Conservation (phyloP, 202 grass and related monocot genomes). For the Dendrocalamus latiflorus region DNA sequence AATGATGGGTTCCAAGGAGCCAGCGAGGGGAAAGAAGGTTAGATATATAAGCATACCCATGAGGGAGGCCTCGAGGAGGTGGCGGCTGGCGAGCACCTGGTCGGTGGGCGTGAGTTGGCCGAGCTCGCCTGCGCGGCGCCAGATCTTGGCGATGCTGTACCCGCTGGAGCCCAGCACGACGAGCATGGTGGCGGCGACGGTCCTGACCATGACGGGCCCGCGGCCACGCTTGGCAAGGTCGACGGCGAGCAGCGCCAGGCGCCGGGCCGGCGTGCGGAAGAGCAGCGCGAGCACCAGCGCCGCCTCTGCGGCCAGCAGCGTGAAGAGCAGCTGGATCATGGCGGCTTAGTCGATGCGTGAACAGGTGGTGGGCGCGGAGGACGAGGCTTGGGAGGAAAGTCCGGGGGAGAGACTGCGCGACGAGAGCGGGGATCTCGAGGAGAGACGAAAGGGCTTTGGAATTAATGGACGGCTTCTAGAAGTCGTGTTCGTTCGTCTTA, state of each 20-base stretch:
- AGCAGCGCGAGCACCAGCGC: slow-evolving; percentile 58
- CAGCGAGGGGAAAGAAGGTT: no score
- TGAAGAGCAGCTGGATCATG: no score
- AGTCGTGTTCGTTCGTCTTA: no score
- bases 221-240: slow-evolving; percentile 57
- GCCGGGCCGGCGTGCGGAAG: slow-evolving; percentile 46
- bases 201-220: slow-evolving; percentile 57
- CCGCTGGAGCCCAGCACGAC: slow-evolving; percentile 42
- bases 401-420: no score
- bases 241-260: slow-evolving; percentile 39
- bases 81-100: slow-evolving; percentile 63
- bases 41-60: no score
- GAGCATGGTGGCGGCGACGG: slow-evolving; percentile 52
- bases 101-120: slow-evolving; percentile 67
- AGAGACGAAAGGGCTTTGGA: no score
- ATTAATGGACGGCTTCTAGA: no score
- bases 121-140: slow-evolving; percentile 35
- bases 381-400: no score
- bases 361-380: no score
- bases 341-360: no score
- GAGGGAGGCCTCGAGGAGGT: slow-evolving; percentile 71
- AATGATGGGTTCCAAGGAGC: no score
- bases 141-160: slow-evolving; percentile 68
- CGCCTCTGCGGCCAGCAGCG: slow-evolving; percentile 55
- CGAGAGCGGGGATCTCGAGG: no score